A percentile compares a stretch with the other conserved stretches of the same genome.
Evolutionary conservation across 306 rosid species (phyloP).

Genomic region (Gynostemma pentaphyllum): DNA sequence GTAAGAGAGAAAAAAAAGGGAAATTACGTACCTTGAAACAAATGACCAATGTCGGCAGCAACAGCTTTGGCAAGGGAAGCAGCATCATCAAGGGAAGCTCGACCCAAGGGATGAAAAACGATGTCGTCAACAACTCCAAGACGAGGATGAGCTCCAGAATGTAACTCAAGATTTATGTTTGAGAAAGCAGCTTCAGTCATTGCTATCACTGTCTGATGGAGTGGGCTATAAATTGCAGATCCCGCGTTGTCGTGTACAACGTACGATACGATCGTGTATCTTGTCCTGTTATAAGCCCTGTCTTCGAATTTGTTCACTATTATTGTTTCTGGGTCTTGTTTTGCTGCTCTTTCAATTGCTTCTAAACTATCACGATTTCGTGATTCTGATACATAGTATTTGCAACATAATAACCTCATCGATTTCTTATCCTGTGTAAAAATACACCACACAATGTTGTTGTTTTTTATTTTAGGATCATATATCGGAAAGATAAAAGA

Average conservation of each 20-base stretch:
- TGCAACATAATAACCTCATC: slow-evolving; percentile 61
- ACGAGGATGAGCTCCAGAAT: slow-evolving; percentile 70
- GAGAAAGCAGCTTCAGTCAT: slow-evolving; percentile 68
- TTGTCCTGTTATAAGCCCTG: slow-evolving; percentile 49
- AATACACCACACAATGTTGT: slow-evolving; percentile 15
- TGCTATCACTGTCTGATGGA: slow-evolving; percentile 51
- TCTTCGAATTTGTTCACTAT: slow-evolving; percentile 51
- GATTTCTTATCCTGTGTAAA: slow-evolving; percentile 45
- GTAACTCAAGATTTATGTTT: slow-evolving; percentile 52
- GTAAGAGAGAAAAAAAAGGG: too few relatives aligned
- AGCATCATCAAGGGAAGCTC: slow-evolving; percentile 57
- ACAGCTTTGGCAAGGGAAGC: slow-evolving; percentile 77
- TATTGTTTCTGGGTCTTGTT: slow-evolving; percentile 38
- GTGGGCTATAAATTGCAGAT: slow-evolving; percentile 56
- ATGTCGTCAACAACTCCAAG: slow-evolving; percentile 78
- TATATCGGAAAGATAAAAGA: background rate
- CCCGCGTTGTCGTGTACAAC: slow-evolving; percentile 52
- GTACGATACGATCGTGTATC: slow-evolving; percentile 63
- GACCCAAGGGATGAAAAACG: slow-evolving; percentile 62
- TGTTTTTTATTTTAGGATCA: too few relatives aligned
- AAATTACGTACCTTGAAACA: slow-evolving; percentile 41
- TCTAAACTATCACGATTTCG: slow-evolving; percentile 46
- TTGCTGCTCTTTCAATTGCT: slow-evolving; percentile 54
- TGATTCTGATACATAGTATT: slow-evolving; percentile 51
- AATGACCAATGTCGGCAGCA: slow-evolving; percentile 51